phyloP scores from a whole-genome alignment of 2,329 filamentous ascomycete genomes.

The Aspergillus sergii region DNA sequence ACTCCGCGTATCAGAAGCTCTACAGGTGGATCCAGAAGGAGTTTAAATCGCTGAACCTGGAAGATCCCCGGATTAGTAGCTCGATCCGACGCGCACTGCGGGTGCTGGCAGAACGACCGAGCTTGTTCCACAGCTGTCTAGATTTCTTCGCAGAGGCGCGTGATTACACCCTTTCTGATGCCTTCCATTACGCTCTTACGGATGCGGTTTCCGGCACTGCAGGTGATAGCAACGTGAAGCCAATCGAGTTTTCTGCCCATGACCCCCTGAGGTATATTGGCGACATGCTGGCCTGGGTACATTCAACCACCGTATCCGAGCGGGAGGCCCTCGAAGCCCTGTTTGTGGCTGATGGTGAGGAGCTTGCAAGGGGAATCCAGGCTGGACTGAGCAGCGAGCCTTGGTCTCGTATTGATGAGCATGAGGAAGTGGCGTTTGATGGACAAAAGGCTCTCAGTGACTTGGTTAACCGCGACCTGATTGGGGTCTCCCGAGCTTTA shows the following conservation, averaged over 20 bases:
- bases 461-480: constrained; percentile 82
- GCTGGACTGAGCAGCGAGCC: constrained; percentile 79
- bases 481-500: constrained; percentile 79
- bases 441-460: constrained; percentile 79
- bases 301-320: constrained; percentile 92
- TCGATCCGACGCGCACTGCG: constrained; percentile 81
- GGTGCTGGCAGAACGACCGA: constrained; percentile 84
- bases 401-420: constrained; percentile 70
- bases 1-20: constrained; percentile 89
- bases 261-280: constrained; percentile 89
- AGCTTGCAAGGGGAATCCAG: constrained; percentile 80
- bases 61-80: constrained; percentile 88
- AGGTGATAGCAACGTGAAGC: constrained; percentile 69
- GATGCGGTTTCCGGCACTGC: constrained; percentile 64
- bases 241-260: constrained; percentile 91
- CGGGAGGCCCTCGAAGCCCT: constrained; percentile 87
- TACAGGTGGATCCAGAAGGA: constrained; percentile 95
- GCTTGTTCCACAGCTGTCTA: constrained; percentile 88
- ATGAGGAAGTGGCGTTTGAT: constrained; percentile 67
- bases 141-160: constrained; percentile 91
- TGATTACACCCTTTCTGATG: constrained; percentile 82
- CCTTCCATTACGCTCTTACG: constrained; percentile 85
- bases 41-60: constrained; percentile 87
- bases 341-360: constrained; percentile 87
- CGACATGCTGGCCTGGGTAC: constrained; percentile 97